A percentile compares a stretch with the other conserved stretches of the same genome.
These are phyloP conservation scores for Cordyceps farinosa DNA, from an alignment of 2,329 filamentous ascomycete genomes.

Conservation along the genomic window DNA sequence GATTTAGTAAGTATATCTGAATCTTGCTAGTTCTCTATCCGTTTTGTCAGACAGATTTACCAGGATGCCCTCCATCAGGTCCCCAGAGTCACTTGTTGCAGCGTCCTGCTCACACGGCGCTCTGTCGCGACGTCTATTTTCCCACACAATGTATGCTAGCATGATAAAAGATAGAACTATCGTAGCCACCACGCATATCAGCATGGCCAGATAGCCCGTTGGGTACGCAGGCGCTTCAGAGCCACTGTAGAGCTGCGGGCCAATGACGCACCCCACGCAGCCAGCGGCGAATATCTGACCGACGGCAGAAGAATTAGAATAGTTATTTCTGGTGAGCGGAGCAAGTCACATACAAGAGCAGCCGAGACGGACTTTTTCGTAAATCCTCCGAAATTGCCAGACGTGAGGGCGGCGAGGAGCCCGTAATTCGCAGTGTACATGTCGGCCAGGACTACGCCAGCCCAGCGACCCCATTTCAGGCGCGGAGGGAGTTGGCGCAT, in stretches of 20 bases:
- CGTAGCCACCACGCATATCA: conserved; percentile 48
- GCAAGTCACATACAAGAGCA: conserved; percentile 38
- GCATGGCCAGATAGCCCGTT: conserved; percentile 58
- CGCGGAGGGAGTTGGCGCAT: conserved; percentile 20
- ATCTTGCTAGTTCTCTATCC: conserved; percentile 52
- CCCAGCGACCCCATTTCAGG: conserved; percentile 15
- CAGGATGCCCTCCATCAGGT: conserved; percentile 41
- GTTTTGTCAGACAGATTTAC: conserved; percentile 43
- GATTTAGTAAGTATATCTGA: conserved; percentile 45
- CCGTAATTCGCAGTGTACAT: conserved; percentile 16
- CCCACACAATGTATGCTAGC: neutral
- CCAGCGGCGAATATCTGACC: conserved; percentile 51
- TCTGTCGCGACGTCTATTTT: neutral
- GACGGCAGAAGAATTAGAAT: neutral
- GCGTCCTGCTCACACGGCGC: conserved; percentile 45
- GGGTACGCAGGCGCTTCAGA: conserved; percentile 57
- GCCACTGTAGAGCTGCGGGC: conserved; percentile 57
- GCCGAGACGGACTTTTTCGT: conserved; percentile 58
- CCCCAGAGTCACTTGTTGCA: conserved; percentile 37
- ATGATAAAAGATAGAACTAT: conserved; percentile 46
- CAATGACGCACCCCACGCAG: conserved; percentile 58
- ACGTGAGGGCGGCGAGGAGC: conserved; percentile 52
- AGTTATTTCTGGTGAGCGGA: no score
- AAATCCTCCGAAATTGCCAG: conserved; percentile 55
- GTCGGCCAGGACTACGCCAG: neutral